Evolutionary conservation across 495 filamentous ascomycete genomes (phyloP).

Genomic region (Neurospora sp.): DNA sequence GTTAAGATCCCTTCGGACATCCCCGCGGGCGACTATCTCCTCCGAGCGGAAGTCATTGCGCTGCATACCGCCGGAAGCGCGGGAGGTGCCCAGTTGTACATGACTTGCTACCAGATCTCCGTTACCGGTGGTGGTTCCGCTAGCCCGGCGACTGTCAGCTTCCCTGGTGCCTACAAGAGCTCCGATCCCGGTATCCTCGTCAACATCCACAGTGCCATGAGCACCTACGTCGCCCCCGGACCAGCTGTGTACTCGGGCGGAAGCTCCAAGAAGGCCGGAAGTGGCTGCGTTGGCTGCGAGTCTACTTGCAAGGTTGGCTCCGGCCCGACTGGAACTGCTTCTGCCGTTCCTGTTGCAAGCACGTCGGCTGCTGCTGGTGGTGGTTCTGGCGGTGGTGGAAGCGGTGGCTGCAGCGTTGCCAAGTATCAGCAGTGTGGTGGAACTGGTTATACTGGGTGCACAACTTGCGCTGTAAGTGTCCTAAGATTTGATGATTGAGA

Average conservation of each 20-base stretch:
- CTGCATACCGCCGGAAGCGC: slow-evolving; percentile 34
- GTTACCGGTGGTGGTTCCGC: slow-evolving; percentile 23
- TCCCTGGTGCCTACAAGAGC: slow-evolving; percentile 40
- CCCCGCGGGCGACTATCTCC: slow-evolving; percentile 41
- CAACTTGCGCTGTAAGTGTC: slow-evolving; percentile 26
- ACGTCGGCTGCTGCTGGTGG: slow-evolving; percentile 11
- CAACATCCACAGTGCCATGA: slow-evolving; percentile 33
- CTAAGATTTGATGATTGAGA: not conserved
- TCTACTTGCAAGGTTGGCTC: slow-evolving; percentile 28
- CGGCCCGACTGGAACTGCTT: slow-evolving; percentile 14
- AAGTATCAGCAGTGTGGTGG: slow-evolving; percentile 40
- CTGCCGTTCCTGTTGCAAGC: slow-evolving; percentile 3
- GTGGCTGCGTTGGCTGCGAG: slow-evolving; percentile 29
- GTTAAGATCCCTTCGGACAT: slow-evolving; percentile 39
- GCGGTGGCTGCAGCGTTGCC: slow-evolving; percentile 22
- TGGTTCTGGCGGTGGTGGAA: slow-evolving; percentile 7
- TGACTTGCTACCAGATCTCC: slow-evolving; percentile 41
- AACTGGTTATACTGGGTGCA: slow-evolving; percentile 34
- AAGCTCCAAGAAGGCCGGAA: slow-evolving; percentile 24
- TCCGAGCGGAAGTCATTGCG: slow-evolving; percentile 44
- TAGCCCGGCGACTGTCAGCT: slow-evolving; percentile 26
- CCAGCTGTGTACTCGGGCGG: slow-evolving; percentile 34
- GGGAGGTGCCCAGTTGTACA: slow-evolving; percentile 40
- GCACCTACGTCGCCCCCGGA: slow-evolving; percentile 29
- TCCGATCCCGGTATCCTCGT: slow-evolving; percentile 42